These are phyloP conservation scores for Colletotrichum neosansevieriae DNA, from an alignment of 2,329 filamentous ascomycete species.

Conservation along the genomic window DNA sequence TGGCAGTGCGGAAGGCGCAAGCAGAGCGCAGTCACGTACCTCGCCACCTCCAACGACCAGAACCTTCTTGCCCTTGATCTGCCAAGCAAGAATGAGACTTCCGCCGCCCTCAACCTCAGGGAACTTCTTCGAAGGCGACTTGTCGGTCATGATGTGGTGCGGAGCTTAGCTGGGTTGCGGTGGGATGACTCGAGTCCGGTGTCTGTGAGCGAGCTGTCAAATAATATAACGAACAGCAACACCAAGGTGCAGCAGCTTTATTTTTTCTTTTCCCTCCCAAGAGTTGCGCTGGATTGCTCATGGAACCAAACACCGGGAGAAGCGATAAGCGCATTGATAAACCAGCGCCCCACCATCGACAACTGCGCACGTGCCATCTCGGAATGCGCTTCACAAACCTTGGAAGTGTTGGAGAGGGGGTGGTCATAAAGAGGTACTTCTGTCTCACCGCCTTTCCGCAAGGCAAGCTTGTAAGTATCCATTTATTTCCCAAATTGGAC, in stretches of 20 bases:
- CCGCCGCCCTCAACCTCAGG: constrained; percentile 89
- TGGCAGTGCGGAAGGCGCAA: neutral
- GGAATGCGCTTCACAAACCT: neutral
- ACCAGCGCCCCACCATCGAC: too few relatives aligned
- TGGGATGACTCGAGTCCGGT: neutral
- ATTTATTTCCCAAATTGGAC: constrained; percentile 1
- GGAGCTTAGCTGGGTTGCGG: too few relatives aligned
- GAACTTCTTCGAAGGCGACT: constrained; percentile 62
- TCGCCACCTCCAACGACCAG: constrained; percentile 96
- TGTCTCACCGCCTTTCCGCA: neutral
- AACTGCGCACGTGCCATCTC: neutral
- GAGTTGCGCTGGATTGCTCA: neutral
- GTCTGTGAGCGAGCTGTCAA: neutral
- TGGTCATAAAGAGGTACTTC: constrained; percentile 14
- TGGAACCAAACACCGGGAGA: too few relatives aligned
- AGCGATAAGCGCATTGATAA: too few relatives aligned
- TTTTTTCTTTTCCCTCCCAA: too few relatives aligned
- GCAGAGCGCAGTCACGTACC: constrained; percentile 63
- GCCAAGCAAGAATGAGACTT: constrained; percentile 95
- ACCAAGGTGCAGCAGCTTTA: too few relatives aligned
- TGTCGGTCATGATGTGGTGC: constrained; percentile 30
- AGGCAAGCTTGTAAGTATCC: neutral
- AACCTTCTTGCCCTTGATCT: constrained; percentile 88
- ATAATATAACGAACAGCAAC: too few relatives aligned
- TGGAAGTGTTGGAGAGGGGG: constrained; percentile 11